A percentile compares a stretch with the other conserved stretches of the same genome.
phyloP scores from a whole-genome alignment of 2,329 filamentous ascomycete genomes.

The Fusarium falciforme region DNA sequence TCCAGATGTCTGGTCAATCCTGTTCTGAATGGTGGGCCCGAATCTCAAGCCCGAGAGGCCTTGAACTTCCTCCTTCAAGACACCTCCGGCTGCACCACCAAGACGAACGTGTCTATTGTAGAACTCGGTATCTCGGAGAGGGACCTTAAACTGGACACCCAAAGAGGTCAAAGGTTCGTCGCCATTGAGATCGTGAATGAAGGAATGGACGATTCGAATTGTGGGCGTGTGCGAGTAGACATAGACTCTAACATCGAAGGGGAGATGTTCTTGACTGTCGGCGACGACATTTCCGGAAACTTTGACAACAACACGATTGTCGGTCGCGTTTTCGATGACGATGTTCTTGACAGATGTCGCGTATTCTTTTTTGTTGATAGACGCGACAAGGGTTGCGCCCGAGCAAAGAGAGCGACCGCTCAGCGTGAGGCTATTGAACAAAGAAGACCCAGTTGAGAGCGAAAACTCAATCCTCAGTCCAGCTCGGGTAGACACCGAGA shows the following conservation, averaged over 20 bases:
- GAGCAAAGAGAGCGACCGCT: slow-evolving; percentile 3
- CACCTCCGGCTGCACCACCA: slow-evolving; percentile 63
- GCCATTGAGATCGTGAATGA: slow-evolving; percentile 63
- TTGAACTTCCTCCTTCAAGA: slow-evolving; percentile 68
- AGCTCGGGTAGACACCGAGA: slow-evolving; percentile 2
- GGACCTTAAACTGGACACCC: slow-evolving; percentile 66
- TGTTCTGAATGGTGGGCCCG: slow-evolving; percentile 63
- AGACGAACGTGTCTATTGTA: slow-evolving; percentile 71
- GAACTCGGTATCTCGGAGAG: slow-evolving; percentile 60
- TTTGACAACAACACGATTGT: slow-evolving; percentile 23
- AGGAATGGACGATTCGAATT: slow-evolving; percentile 64
- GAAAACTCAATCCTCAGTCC: slow-evolving; percentile 17
- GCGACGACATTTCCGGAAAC: slow-evolving; percentile 10
- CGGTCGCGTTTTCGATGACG: slow-evolving; percentile 18
- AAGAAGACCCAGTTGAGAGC: not conserved
- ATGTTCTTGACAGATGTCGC: slow-evolving; percentile 8
- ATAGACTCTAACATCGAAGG: slow-evolving; percentile 55
- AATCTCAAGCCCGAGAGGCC: slow-evolving; percentile 68
- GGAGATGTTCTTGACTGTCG: slow-evolving; percentile 13
- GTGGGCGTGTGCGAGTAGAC: slow-evolving; percentile 66
- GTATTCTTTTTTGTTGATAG: slow-evolving; percentile 24
- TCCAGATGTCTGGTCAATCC: slow-evolving; percentile 63
- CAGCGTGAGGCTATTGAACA: slow-evolving; percentile 17
- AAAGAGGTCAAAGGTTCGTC: slow-evolving; percentile 63
- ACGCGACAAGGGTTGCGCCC: slow-evolving; percentile 24